A percentile compares a stretch with the other conserved stretches of the same genome.
phyloP scores from a whole-genome alignment of 1,284 basidiomycete genomes.

The Pulveroboletus sp. region DNA sequence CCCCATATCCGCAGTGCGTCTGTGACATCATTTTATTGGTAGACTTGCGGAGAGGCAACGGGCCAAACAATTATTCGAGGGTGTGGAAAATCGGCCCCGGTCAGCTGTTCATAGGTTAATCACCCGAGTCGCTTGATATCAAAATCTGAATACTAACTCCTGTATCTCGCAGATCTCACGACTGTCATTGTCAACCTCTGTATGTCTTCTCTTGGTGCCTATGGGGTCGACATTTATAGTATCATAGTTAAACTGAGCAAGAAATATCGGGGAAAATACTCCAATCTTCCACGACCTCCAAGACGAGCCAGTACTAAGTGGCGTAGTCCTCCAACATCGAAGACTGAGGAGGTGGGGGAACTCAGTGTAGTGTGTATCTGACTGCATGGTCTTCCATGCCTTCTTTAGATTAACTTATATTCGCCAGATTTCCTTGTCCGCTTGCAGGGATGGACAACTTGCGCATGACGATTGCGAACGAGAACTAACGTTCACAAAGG shows the following conservation, averaged over 20 bases:
- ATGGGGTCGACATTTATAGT: neutral
- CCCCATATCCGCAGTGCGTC: neutral
- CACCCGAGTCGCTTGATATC: neutral
- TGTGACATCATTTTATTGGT: neutral
- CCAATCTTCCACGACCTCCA: neutral
- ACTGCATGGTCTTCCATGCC: neutral
- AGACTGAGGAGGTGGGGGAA: constrained; percentile 5
- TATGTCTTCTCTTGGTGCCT: constrained; percentile 3
- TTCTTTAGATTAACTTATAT: neutral
- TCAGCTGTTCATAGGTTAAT: constrained; percentile 23
- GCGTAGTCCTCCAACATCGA: constrained; percentile 7
- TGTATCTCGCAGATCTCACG: constrained; percentile 6
- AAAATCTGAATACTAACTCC: neutral
- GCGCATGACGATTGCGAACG: constrained; percentile 25
- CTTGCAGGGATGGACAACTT: constrained; percentile 29
- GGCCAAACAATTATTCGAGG: constrained; percentile 22
- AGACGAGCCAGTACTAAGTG: constrained; percentile 8
- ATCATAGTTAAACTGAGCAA: constrained; percentile 15
- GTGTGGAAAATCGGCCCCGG: constrained; percentile 20
- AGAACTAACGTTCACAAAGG: constrained; percentile 32
- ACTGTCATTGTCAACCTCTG: constrained; percentile 6
- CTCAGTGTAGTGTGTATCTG: constrained; percentile 23
- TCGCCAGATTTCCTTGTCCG: constrained; percentile 32
- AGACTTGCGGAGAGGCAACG: constrained; percentile 22
- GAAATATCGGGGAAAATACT: neutral